Evolutionary conservation across 2,329 filamentous ascomycete genomes (phyloP), one percentile per base, ranked within the genome.

Genomic region (Arthroderma uncinatum): DNA sequence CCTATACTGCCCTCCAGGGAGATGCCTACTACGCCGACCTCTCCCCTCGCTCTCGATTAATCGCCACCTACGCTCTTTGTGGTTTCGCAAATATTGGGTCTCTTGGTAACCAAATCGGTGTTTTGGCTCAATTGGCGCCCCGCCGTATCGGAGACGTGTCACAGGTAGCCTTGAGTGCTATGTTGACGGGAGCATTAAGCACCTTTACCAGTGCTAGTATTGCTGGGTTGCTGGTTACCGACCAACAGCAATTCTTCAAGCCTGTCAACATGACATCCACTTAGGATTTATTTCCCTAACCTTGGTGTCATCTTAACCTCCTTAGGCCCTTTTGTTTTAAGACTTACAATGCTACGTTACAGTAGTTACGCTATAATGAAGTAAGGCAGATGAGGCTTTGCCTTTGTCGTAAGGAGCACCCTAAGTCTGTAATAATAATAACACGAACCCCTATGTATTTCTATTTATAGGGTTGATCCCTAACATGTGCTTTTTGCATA

Each of bases 81-180:
- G 78, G 78, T 25, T 89, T 89, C 69, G 90, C 88, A 61, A 95
- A 95, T 75, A 86, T 95, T 64, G 86, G 87, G 56, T 92, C 88
- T 30, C 80, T 95, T 52, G 89, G 89, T 68, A 92, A 89, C 57
- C 89, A 95, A 73, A 93, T 95, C 60, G 89, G 89, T 76, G 88
- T 94, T 58, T 79, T 95, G 55, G 82, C 85, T 2, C 89, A 94
- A 73, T 82, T 95, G 60, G 85, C 87, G 0, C 89, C 89, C 0
- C 77, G 78, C 2, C 82, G 89, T 47, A 79, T 82, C 37, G 87
- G 85, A 58, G 87, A 93, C 64, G 85, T 95, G 9, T 84, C 87
- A 2, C 78, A 78, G 50, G 79, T 95, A 28, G 89, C 89, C 2
- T 58, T 94, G 19, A 90, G 85, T 33, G 87, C 89, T 4, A 78